Evolutionary conservation across 768 basidiomycete species (phyloP).

Genomic region (Rhizopogon sp.): DNA sequence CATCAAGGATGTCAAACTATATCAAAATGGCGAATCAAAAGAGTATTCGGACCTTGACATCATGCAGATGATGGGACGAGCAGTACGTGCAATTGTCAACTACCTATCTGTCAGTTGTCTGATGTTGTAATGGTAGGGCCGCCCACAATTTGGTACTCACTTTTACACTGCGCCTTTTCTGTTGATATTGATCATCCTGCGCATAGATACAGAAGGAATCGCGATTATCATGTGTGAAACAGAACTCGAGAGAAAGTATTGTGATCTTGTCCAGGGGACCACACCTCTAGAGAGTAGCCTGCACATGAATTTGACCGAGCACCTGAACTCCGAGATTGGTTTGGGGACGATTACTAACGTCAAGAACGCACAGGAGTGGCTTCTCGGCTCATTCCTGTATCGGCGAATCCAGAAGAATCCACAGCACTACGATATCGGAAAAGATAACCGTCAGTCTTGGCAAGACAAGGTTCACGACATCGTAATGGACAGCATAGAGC

Average conservation of each 20-base stretch:
- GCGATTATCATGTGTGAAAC: conserved; percentile 81
- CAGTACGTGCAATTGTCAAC: conserved; percentile 41
- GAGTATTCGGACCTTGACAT: conserved; percentile 94
- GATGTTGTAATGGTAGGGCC: conserved; percentile 44
- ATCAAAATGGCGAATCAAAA: conserved; percentile 57
- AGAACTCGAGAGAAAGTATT: conserved; percentile 68
- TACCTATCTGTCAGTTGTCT: not conserved
- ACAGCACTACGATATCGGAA: conserved; percentile 60
- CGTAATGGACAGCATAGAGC: conserved; percentile 59
- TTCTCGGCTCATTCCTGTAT: conserved; percentile 80
- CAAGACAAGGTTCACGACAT: conserved; percentile 68
- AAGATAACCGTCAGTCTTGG: conserved; percentile 56
- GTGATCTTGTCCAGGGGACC: conserved; percentile 58
- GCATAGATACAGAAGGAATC: conserved; percentile 72
- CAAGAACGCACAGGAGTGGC: conserved; percentile 74
- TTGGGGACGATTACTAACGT: conserved; percentile 75
- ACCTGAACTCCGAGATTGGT: conserved; percentile 91
- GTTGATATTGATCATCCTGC: not conserved
- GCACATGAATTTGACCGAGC: conserved; percentile 80
- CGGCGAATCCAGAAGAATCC: conserved; percentile 86
- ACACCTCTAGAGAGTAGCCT: conserved; percentile 83
- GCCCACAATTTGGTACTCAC: conserved; percentile 79
- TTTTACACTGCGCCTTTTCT: not conserved
- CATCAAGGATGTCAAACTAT: conserved; percentile 86
- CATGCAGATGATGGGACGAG: conserved; percentile 95